Evolutionary conservation across 2,329 filamentous ascomycete species (phyloP).

Genomic region (Colletotrichum ledebouriae): DNA sequence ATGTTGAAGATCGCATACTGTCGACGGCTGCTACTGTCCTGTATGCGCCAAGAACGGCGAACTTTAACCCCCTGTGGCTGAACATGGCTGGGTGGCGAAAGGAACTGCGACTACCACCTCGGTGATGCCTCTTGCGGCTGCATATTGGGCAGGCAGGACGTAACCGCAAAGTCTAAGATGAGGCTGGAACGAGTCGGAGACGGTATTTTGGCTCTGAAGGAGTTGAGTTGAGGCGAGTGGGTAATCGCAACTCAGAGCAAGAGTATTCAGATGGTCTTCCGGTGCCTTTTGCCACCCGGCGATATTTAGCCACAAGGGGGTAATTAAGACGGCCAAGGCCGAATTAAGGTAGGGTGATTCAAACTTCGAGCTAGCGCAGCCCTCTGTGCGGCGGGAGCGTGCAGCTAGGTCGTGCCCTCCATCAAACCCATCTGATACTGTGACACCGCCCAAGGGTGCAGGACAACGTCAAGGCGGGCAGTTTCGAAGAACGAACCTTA

Average conservation of each 20-base stretch:
- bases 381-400: constrained; percentile 36
- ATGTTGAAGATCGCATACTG: constrained; percentile 30
- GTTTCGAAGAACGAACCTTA: constrained; percentile 37
- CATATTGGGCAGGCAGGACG: constrained; percentile 14
- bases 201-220: neutral
- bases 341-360: constrained; percentile 9
- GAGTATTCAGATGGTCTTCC: neutral
- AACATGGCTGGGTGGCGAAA: too few species aligned
- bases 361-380: constrained; percentile 28
- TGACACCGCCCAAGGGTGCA: constrained; percentile 34
- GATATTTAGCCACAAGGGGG: too few species aligned
- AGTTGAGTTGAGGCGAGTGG: neutral
- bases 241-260: constrained; percentile 1
- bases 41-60: constrained; percentile 15
- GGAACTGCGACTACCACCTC: neutral
- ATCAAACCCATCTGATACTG: constrained; percentile 41
- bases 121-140: constrained; percentile 16
- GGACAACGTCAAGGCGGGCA: constrained; percentile 31
- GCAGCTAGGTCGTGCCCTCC: constrained; percentile 23
- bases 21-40: constrained; percentile 19
- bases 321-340: neutral
- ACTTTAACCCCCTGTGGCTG: neutral
- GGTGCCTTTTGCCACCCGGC: too few species aligned
- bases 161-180: constrained; percentile 28
- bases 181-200: constrained; percentile 5